Conservation (phyloP, 1,139 yeast species). For the Sugiyamaella castrensis region DNA sequence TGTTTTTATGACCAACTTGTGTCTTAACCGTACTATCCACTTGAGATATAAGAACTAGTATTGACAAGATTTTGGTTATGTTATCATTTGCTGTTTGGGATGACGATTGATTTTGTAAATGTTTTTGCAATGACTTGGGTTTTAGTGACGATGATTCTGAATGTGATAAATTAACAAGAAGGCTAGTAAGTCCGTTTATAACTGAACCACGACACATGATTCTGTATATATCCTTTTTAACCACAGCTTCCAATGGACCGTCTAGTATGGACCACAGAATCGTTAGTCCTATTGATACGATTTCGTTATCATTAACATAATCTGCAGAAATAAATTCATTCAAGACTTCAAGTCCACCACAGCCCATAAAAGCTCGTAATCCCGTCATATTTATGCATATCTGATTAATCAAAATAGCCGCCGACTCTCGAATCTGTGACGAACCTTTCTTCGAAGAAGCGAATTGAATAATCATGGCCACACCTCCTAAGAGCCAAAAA, state of each 20-base stretch:
- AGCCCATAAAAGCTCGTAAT: constrained; percentile 50
- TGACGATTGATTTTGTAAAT: not conserved
- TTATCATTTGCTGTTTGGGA: not conserved
- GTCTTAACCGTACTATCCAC: not conserved
- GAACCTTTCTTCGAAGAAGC: constrained; percentile 40
- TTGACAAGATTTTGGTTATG: not conserved
- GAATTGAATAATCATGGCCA: constrained; percentile 50
- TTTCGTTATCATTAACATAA: constrained; percentile 45
- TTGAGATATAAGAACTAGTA: constrained; percentile 8
- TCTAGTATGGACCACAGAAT: constrained; percentile 3
- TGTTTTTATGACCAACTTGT: not conserved
- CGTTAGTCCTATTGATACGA: constrained; percentile 48
- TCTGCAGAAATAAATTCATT: constrained; percentile 56
- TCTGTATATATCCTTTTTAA: constrained; percentile 55
- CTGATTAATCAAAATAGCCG: constrained; percentile 44
- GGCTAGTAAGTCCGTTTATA: constrained; percentile 29
- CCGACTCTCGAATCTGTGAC: constrained; percentile 43
- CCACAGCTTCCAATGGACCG: constrained; percentile 28
- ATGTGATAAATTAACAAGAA: constrained; percentile 1
- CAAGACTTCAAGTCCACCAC: constrained; percentile 55
- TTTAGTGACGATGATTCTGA: too few species aligned
- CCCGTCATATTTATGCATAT: constrained; percentile 42
- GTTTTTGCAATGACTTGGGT: too few species aligned
- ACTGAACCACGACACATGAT: constrained; percentile 49
- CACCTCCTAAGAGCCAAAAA: constrained; percentile 57